Percentiles rank a stretch among this genome's conserved stretches.
Conservation (phyloP, 305 asterid genomes). For the Solanum hybrid region DNA sequence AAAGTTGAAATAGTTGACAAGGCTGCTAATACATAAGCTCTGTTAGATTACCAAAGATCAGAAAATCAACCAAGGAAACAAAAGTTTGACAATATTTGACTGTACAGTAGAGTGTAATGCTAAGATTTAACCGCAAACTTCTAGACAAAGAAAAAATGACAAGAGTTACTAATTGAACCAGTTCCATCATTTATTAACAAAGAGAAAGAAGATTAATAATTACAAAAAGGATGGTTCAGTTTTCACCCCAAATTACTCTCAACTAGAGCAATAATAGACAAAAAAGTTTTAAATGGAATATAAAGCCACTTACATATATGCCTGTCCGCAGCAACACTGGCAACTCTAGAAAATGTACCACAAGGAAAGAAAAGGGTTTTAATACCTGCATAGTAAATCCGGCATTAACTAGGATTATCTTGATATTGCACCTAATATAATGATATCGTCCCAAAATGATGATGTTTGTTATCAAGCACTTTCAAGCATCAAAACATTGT, state of each 20-base stretch:
- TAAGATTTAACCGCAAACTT: not conserved
- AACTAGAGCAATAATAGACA: not conserved
- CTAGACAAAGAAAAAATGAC: not conserved
- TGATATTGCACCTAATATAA: not conserved
- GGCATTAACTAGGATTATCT: not conserved
- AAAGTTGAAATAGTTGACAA: not conserved
- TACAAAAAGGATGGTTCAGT: not conserved
- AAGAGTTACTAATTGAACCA: not conserved
- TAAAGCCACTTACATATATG: slow-evolving; percentile 55
- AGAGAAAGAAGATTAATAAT: not conserved
- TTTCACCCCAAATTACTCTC: not conserved
- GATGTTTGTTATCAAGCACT: not conserved
- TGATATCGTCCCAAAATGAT: not conserved
- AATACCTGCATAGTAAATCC: slow-evolving; percentile 40
- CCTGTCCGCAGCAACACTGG: slow-evolving; percentile 52
- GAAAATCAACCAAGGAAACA: not conserved
- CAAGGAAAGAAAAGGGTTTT: slow-evolving; percentile 69
- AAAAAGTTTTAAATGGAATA: not conserved
- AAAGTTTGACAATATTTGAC: not conserved
- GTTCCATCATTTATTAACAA: not conserved
- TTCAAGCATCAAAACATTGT: not conserved
- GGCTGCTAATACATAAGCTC: not conserved
- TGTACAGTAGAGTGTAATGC: not conserved
- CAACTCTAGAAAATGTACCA: slow-evolving; percentile 67
- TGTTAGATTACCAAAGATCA: not conserved